Percentiles rank a stretch among this genome's conserved stretches.
phyloP scores from a whole-genome alignment of 2,329 filamentous ascomycete genomes.

The Neophaeococcomyces aloes region DNA sequence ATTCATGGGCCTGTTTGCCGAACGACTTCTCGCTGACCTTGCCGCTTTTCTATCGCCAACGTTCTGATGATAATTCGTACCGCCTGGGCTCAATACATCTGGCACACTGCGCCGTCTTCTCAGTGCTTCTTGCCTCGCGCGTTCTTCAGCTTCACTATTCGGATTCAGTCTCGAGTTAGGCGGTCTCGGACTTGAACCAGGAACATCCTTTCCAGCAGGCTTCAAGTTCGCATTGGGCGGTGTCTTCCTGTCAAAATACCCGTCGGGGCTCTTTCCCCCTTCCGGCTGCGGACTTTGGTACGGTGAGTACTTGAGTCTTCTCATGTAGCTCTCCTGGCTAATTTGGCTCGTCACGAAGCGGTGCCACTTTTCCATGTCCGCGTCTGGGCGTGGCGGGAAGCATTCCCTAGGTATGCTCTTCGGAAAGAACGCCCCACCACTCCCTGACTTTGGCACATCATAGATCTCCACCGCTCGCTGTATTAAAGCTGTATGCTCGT shows the following conservation, averaged over 20 bases:
- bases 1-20: conserved; percentile 14
- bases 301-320: conserved; percentile 24
- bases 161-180: conserved; percentile 15
- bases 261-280: conserved; percentile 13
- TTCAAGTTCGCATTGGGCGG: too few relatives aligned
- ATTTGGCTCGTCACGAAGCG: conserved; percentile 62
- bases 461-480: conserved; percentile 71
- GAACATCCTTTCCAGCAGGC: too few relatives aligned
- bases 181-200: conserved; percentile 6
- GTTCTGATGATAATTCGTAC: conserved; percentile 12
- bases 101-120: conserved; percentile 19
- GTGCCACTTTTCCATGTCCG: conserved; percentile 79
- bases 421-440: conserved; percentile 52
- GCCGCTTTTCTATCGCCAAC: too few relatives aligned
- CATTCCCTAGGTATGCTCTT: conserved; percentile 56
- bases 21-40: conserved; percentile 17
- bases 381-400: conserved; percentile 63
- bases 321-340: conserved; percentile 47
- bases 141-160: conserved; percentile 9
- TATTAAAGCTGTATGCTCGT: conserved; percentile 75
- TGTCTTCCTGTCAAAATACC: conserved; percentile 18
- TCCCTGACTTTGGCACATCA: conserved; percentile 63
- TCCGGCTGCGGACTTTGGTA: conserved; percentile 25
- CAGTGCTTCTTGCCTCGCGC: conserved; percentile 11
- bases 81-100: conserved; percentile 16